Evolutionary conservation across 495 filamentous ascomycete genomes (phyloP).

Genomic region (Collariella sp.): DNA sequence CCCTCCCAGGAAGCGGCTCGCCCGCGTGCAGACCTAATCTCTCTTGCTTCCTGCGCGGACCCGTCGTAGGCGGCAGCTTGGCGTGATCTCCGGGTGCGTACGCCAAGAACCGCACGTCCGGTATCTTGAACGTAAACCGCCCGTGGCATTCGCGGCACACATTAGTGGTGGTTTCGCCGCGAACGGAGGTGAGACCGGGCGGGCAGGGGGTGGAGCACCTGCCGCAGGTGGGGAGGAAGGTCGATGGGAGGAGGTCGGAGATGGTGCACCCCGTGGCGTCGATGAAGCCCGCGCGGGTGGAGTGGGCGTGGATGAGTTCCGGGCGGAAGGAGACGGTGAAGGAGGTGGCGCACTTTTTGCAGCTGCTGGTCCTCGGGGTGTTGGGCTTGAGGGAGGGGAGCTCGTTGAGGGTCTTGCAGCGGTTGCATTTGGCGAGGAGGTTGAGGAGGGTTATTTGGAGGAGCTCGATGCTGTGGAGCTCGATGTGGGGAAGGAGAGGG

Average conservation of each 20-base stretch:
- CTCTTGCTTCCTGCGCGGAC: conserved; percentile 54
- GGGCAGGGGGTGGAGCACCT: conserved; percentile 65
- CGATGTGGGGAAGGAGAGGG: conserved; percentile 75
- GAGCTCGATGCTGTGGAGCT: conserved; percentile 74
- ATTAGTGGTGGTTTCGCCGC: conserved; percentile 67
- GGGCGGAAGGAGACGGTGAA: conserved; percentile 62
- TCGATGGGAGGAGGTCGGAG: conserved; percentile 70
- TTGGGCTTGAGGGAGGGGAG: conserved; percentile 53
- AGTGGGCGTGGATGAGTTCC: conserved; percentile 69
- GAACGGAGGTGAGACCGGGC: conserved; percentile 56
- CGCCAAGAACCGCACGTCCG: conserved; percentile 70
- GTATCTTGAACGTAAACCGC: conserved; percentile 76
- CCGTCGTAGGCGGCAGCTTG: conserved; percentile 30
- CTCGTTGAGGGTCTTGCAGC: conserved; percentile 73
- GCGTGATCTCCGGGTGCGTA: conserved; percentile 49
- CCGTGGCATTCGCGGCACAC: conserved; percentile 75
- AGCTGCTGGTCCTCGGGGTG: conserved; percentile 40
- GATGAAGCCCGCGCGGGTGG: conserved; percentile 71
- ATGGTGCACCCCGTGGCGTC: conserved; percentile 73
- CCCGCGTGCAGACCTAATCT: conserved; percentile 71
- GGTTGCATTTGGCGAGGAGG: conserved; percentile 70
- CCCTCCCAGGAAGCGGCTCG: conserved; percentile 64
- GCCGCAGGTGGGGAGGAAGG: conserved; percentile 74
- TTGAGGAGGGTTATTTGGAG: conserved; percentile 63
- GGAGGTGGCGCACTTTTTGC: conserved; percentile 67